phyloP scores from a whole-genome alignment of 805 yeast genomes.

The Metschnikowia lachancei region DNA sequence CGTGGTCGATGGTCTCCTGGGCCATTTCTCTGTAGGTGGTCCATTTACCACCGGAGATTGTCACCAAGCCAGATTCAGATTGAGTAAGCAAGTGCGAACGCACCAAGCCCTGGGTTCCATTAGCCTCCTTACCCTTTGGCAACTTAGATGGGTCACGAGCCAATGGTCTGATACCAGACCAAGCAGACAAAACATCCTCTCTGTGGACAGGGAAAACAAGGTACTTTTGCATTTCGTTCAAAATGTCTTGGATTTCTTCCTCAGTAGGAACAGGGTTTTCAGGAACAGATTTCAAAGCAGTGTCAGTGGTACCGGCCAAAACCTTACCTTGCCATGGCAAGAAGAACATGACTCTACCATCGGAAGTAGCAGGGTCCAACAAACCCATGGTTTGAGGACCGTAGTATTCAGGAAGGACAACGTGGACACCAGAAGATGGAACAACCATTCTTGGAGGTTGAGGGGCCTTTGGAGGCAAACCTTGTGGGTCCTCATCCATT shows the following conservation, averaged over 20 bases:
- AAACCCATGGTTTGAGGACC: slow-evolving; percentile 86
- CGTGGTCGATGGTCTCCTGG: slow-evolving; percentile 81
- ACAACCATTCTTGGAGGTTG: slow-evolving; percentile 77
- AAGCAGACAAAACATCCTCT: slow-evolving; percentile 88
- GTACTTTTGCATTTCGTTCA: slow-evolving; percentile 85
- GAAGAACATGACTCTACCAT: slow-evolving; percentile 95
- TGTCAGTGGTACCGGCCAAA: slow-evolving; percentile 94
- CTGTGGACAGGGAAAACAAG: slow-evolving; percentile 84
- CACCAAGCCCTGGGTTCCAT: slow-evolving; percentile 81
- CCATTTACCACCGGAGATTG: slow-evolving; percentile 98
- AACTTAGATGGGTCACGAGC: slow-evolving; percentile 72
- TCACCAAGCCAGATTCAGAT: slow-evolving; percentile 72
- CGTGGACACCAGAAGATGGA: slow-evolving; percentile 92
- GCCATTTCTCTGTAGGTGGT: slow-evolving; percentile 98
- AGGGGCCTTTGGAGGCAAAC: slow-evolving; percentile 54
- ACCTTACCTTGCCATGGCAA: slow-evolving; percentile 98
- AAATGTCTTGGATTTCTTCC: slow-evolving; percentile 82
- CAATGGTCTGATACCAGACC: slow-evolving; percentile 96
- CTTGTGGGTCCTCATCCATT: slow-evolving; percentile 74
- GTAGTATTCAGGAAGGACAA: slow-evolving; percentile 87
- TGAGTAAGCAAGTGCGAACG: slow-evolving; percentile 81
- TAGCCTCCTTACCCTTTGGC: slow-evolving; percentile 42
- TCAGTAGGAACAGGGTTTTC: slow-evolving; percentile 81
- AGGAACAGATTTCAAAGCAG: slow-evolving; percentile 70
- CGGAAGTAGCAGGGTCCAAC: slow-evolving; percentile 87